Evolutionary conservation across 2,329 filamentous ascomycete genomes (phyloP), one percentile per base, ranked within the genome.

Genomic region (Fusarium tanahbumbuense): DNA sequence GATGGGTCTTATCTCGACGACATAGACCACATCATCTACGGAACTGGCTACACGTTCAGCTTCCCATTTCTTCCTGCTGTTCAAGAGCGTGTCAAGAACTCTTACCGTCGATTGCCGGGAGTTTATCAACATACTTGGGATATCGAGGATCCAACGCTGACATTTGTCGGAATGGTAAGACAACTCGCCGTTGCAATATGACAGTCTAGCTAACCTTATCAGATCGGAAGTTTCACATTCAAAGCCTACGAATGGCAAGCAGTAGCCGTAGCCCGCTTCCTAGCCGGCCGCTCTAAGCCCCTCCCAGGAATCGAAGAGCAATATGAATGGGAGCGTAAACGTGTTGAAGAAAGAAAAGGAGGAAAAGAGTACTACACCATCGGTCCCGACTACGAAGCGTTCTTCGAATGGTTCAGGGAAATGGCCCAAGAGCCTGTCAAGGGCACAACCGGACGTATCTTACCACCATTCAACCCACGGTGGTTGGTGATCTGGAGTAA

Each of bases 221-320:
- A 28, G 71, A 67, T 64, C n/a, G 61, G 45, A 8, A 67, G 71
- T 5, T 73, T 73, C 32, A 73, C 71, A 0, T 73, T 73, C 22
- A 67, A 70, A 3, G 71, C 68, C 11, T 73, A 72, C 3, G 71
- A 73, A 28, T 73, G 66, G 63, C 71, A 73, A 20, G 70, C 65
- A 0, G 71, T 68, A 11, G 71, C 71, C 1, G 41, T 73, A 1
- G 62, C 68, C 3, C 57, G 71, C 7, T 60, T 64, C 30, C 41
- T 72, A 0, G 64, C 68, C 1, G 58, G 66, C 2, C 61, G 61
- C 9, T 40, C 61, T 2, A 64, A 59, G 6, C 56, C 68, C 1
- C 48, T 72, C 0, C 71, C 68, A 0, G 45, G 58, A 9, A 30
- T 64, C 4, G 42, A 46, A 4, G 37, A 59, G 8, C 71, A 73